Percentiles rank a stretch among this genome's conserved stretches.
Conservation (phyloP, 345 rosid genomes). For the Ceriops tagal region DNA sequence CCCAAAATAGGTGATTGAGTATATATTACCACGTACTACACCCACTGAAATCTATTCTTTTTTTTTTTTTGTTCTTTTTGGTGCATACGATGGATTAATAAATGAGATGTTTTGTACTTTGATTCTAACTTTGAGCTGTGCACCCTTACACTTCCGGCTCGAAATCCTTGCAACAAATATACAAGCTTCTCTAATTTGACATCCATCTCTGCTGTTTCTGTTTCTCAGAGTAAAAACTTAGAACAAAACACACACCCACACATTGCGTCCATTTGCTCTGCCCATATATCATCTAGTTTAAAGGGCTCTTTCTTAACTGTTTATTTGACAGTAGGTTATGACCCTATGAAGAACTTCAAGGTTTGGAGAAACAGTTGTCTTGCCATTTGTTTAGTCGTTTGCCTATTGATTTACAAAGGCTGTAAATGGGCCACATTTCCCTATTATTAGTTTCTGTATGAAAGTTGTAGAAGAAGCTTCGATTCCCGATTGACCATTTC, state of each 20-base stretch:
- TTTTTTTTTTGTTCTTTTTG: neutral
- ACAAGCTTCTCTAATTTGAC: too few relatives aligned
- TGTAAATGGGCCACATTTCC: too few relatives aligned
- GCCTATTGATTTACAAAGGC: neutral
- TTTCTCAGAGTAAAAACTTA: too few relatives aligned
- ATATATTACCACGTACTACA: neutral
- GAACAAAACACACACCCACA: too few relatives aligned
- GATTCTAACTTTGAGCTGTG: too few relatives aligned
- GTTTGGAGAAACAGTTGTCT: constrained; percentile 18
- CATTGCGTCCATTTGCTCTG: neutral
- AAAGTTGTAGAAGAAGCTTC: too few relatives aligned
- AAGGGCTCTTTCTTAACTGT: too few relatives aligned
- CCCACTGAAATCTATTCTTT: neutral
- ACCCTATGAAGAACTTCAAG: constrained; percentile 57
- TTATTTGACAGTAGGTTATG: constrained; percentile 17
- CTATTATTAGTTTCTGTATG: too few relatives aligned
- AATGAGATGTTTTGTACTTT: neutral
- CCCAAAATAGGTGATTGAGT: constrained; percentile 38
- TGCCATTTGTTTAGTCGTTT: neutral
- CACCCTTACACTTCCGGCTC: too few relatives aligned
- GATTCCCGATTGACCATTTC: too few relatives aligned
- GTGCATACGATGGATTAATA: neutral
- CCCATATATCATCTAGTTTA: neutral
- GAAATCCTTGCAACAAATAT: too few relatives aligned
- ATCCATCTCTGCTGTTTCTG: too few relatives aligned